These are phyloP conservation scores for Friedmanniomyces simplex DNA, from an alignment of 495 filamentous ascomycete species.

Conservation along the genomic window DNA sequence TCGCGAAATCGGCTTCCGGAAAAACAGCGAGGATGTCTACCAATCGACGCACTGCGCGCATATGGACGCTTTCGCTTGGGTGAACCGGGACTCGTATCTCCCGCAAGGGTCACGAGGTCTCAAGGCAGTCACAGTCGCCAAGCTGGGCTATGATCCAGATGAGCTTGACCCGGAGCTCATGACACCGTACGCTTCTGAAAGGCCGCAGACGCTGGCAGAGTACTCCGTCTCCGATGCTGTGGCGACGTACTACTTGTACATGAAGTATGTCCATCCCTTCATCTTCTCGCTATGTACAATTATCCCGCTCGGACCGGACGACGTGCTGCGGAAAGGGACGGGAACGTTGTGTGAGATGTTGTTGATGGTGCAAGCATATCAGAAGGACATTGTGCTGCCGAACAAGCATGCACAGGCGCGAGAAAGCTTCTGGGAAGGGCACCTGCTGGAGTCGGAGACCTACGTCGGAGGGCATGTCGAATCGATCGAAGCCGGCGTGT, in stretches of 20 bases:
- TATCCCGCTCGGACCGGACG: slow-evolving; percentile 84
- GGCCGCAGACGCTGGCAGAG: slow-evolving; percentile 86
- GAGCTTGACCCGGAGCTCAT: slow-evolving; percentile 97
- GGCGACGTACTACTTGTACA: slow-evolving; percentile 97
- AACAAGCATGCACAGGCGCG: slow-evolving; percentile 91
- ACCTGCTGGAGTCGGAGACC: slow-evolving; percentile 90
- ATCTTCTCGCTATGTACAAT: slow-evolving; percentile 98
- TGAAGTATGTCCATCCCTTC: slow-evolving; percentile 99
- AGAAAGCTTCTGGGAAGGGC: slow-evolving; percentile 93
- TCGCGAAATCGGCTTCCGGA: slow-evolving; percentile 90
- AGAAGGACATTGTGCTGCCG: slow-evolving; percentile 81
- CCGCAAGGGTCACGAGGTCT: slow-evolving; percentile 94
- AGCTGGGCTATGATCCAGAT: slow-evolving; percentile 96
- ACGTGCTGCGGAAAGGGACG: slow-evolving; percentile 87
- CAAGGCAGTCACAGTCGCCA: slow-evolving; percentile 95
- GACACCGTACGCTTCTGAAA: slow-evolving; percentile 79
- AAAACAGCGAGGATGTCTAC: slow-evolving; percentile 90
- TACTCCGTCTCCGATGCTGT: slow-evolving; percentile 99
- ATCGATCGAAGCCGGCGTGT: slow-evolving; percentile 97
- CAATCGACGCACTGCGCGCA: slow-evolving; percentile 90
- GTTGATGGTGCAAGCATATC: slow-evolving; percentile 94
- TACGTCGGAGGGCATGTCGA: slow-evolving; percentile 99
- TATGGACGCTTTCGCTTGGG: slow-evolving; percentile 99
- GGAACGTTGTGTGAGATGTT: slow-evolving; percentile 98
- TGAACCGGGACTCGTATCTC: slow-evolving; percentile 95